Conservation (phyloP, 2,329 filamentous ascomycete species). For the Bipolaris bicolor region DNA sequence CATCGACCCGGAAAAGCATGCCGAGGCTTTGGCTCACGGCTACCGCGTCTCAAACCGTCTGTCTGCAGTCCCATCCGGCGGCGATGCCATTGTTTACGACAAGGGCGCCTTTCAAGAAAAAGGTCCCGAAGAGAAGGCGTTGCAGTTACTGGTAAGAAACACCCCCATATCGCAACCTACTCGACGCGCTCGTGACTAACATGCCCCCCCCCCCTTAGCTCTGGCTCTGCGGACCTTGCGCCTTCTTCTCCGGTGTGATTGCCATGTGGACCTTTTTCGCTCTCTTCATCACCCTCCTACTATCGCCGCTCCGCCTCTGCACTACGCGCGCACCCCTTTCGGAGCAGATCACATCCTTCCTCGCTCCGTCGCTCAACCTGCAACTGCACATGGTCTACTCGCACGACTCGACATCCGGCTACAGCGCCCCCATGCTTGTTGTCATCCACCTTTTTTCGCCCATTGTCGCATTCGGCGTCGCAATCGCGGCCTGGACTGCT, state of each 20-base stretch:
- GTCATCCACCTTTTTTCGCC: constrained; percentile 62
- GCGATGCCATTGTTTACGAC: constrained; percentile 38
- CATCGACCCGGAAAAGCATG: constrained; percentile 44
- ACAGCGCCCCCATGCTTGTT: constrained; percentile 54
- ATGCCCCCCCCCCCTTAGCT: constrained; percentile 46
- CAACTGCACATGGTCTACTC: constrained; percentile 58
- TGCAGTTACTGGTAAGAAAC: constrained; percentile 51
- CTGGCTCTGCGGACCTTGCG: constrained; percentile 61
- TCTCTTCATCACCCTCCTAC: constrained; percentile 55
- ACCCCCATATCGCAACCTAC: background rate
- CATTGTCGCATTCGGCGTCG: constrained; percentile 61
- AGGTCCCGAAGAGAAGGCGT: constrained; percentile 52
- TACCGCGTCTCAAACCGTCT: constrained; percentile 27
- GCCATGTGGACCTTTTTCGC: constrained; percentile 59
- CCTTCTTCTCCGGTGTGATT: constrained; percentile 60
- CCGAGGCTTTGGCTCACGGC: constrained; percentile 25
- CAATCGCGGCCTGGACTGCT: constrained; percentile 64
- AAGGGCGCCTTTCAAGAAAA: constrained; percentile 48
- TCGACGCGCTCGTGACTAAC: constrained; percentile 13
- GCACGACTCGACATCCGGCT: constrained; percentile 45
- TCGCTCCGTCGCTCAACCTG: constrained; percentile 61
- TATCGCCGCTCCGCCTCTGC: constrained; percentile 62
- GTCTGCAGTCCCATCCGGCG: constrained; percentile 28
- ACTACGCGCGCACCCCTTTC: constrained; percentile 55
- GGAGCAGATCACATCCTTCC: constrained; percentile 58